Evolutionary conservation across 768 basidiomycete genomes (phyloP).

Genomic region (Gautieria morchelliformis): DNA sequence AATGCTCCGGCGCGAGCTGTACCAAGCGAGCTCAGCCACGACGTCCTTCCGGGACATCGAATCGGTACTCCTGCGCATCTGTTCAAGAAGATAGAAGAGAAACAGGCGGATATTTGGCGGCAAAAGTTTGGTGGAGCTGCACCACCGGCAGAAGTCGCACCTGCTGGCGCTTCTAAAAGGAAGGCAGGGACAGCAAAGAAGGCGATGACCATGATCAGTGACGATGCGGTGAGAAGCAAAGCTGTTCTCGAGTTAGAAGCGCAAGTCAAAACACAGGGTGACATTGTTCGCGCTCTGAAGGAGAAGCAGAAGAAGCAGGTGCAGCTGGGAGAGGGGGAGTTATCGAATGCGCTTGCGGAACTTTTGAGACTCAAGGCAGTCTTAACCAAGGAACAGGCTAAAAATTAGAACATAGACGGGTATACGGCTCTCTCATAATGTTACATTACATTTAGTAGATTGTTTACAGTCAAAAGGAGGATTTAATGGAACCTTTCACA

Average conservation of each 20-base stretch:
- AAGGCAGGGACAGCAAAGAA: constrained; percentile 40
- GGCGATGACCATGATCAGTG: constrained; percentile 35
- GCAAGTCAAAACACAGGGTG: constrained; percentile 69
- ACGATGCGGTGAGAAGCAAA: constrained; percentile 48
- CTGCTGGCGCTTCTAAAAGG: constrained; percentile 36
- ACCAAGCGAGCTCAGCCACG: constrained; percentile 61
- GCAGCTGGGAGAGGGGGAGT: constrained; percentile 50
- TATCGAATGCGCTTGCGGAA: constrained; percentile 48
- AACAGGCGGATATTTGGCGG: constrained; percentile 76
- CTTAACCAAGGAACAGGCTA: constrained; percentile 24
- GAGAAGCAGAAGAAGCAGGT: constrained; percentile 44
- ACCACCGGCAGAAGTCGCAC: constrained; percentile 23
- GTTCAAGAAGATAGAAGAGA: constrained; percentile 91
- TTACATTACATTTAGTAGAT: not conserved
- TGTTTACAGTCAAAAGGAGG: not conserved
- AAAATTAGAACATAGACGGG: not conserved
- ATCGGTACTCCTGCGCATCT: constrained; percentile 83
- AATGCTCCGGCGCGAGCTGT: constrained; percentile 82
- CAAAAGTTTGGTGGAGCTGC: constrained; percentile 62
- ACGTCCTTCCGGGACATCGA: constrained; percentile 79
- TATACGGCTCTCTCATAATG: not conserved
- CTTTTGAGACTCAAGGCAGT: constrained; percentile 60
- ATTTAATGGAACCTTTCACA: not conserved
- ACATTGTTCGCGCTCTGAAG: constrained; percentile 64
- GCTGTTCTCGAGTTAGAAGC: constrained; percentile 66